Conservation (phyloP, 75 land plant genomes). For the Pseudotsuga menziesii region DNA sequence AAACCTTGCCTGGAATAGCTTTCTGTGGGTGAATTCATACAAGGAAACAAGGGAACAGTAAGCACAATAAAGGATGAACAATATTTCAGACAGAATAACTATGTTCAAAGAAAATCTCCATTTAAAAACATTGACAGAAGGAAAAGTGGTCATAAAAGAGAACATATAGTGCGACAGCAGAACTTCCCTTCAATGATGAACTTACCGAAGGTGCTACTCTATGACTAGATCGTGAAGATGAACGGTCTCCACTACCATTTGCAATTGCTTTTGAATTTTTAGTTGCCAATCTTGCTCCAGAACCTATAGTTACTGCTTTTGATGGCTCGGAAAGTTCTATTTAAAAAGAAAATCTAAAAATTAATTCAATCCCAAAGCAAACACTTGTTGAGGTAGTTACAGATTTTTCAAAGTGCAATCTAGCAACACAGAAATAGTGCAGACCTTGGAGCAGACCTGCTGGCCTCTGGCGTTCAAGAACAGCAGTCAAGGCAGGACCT, state of each 20-base stretch:
- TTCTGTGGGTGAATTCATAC: slow-evolving; percentile 11
- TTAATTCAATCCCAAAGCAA: background rate
- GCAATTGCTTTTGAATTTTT: slow-evolving; percentile 36
- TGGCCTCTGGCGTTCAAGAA: slow-evolving; percentile 38
- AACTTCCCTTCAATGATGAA: background rate
- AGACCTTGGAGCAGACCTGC: slow-evolving; percentile 12
- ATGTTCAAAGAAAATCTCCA: too few relatives aligned
- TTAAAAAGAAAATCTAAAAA: background rate
- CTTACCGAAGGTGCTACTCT: slow-evolving; percentile 9
- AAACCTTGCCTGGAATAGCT: slow-evolving; percentile 15
- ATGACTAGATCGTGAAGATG: slow-evolving; percentile 6
- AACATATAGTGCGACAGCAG: background rate
- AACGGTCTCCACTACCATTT: slow-evolving; percentile 33
- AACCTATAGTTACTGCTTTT: slow-evolving; percentile 14
- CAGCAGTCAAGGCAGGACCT: slow-evolving; percentile 34
- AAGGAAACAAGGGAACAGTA: slow-evolving; percentile 2
- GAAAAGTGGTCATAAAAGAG: too few relatives aligned
- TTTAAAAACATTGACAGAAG: too few relatives aligned
- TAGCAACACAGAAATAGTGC: background rate
- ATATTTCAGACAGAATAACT: background rate
- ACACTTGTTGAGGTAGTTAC: background rate
- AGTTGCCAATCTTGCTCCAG: slow-evolving; percentile 22
- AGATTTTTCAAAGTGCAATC: background rate
- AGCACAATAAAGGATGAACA: background rate
- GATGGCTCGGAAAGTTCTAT: slow-evolving; percentile 38